Conservation (phyloP, 352 stramenopile genomes). For the Pythium phragmiticola region DNA sequence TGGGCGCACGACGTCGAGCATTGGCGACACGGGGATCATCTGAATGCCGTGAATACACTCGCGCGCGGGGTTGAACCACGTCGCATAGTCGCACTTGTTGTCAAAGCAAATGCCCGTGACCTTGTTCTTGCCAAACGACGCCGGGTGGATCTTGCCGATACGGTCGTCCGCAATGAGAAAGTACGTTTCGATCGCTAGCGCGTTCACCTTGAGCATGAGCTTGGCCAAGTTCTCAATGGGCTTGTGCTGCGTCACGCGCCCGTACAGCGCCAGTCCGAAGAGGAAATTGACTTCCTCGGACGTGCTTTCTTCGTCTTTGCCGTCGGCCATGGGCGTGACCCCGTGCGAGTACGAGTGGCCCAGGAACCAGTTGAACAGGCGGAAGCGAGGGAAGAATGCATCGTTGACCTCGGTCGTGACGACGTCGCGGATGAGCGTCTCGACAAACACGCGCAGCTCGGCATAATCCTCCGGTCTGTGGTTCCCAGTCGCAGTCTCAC, state of each 20-base stretch:
- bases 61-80: conserved; percentile 65
- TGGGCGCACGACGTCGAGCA: conserved; percentile 65
- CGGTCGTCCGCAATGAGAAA: conserved; percentile 53
- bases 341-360: conserved; percentile 74
- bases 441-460: conserved; percentile 25
- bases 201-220: conserved; percentile 51
- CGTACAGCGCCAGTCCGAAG: conserved; percentile 27
- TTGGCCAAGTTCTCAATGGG: conserved; percentile 33
- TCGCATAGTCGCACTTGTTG: conserved; percentile 72
- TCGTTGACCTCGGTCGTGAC: conserved; percentile 42
- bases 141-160: conserved; percentile 37
- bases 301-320: conserved; percentile 71
- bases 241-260: conserved; percentile 31
- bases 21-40: conserved; percentile 72
- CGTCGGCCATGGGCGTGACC: conserved; percentile 52
- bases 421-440: conserved; percentile 49
- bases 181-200: conserved; percentile 57
- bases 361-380: conserved; percentile 63
- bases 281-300: conserved; percentile 69
- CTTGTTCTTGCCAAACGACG: conserved; percentile 48
- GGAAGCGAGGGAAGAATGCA: conserved; percentile 50
- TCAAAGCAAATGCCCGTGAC: conserved; percentile 77
- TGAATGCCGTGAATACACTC: conserved; percentile 82
- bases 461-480: conserved; percentile 34
- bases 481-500: conserved; percentile 37